Evolutionary conservation across 1,139 yeast species (phyloP), one percentile per base, ranked within the genome.

Genomic region (Lodderomyces theae): DNA sequence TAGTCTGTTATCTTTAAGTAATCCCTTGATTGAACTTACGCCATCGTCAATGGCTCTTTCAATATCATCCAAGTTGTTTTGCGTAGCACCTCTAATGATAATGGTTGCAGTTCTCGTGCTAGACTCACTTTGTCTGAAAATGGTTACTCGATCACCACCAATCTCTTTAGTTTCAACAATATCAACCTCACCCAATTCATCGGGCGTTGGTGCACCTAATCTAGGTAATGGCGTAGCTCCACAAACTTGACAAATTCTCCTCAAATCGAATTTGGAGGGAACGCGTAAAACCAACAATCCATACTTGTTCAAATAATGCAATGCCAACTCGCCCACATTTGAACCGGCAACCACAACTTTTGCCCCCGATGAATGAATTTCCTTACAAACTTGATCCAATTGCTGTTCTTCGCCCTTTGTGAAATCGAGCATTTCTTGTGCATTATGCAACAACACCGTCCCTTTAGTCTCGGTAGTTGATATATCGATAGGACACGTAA

Each of bases 11-110:
- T 85, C 92, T 61, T 85, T 86, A 51, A 90, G 73, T 49, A 92
- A 74, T 1, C 97, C 94, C 66, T 92, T 94, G 53, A 92, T 81
- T 22, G 95, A 88, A 48, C 87, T 80, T 35, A 94, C 96, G 57
- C 97, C 97, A 57, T 92, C 98, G 60, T 92, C 97, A 49, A 92
- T 88, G 40, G 97, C 95, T 57, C 98, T 82, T 71, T 92, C 98
- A 45, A 92, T 79, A 60, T 92, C 97, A 56, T 94, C 98, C 58
- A 92, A 72, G 59, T 77, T 80, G 64, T 88, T 89, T 63, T 89
- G 95, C n/a, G 98, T 92, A 34, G 98, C 98, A 42, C 98, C 98
- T 64, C 98, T 81, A 42, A 94, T 72, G 37, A 92, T 83, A 53
- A 92, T 89, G 7, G 98, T 92, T 10, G 97, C 83, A 4, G 98